phyloP scores from a whole-genome alignment of 2,329 filamentous ascomycete species.

The Emmonsiellopsis sp. region DNA sequence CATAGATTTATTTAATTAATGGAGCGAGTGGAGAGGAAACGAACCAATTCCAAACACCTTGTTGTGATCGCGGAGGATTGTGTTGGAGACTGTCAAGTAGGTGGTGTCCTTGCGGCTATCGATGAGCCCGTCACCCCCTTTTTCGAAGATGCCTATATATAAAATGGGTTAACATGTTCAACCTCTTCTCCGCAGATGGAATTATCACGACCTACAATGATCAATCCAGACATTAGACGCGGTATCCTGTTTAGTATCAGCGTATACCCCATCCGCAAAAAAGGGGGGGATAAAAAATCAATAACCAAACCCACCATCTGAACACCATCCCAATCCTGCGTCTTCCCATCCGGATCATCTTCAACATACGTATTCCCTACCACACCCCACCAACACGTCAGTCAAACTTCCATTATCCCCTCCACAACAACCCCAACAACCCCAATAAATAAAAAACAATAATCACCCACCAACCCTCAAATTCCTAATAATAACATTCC shows the following conservation, averaged over 20 bases:
- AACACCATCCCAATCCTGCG: not conserved
- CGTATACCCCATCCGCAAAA: too few species aligned
- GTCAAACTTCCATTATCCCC: not conserved
- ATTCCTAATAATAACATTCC: constrained; percentile 2
- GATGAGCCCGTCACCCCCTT: constrained; percentile 1
- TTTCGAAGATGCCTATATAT: not conserved
- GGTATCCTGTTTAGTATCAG: not conserved
- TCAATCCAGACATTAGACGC: constrained; percentile 3
- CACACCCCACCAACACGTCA: not conserved
- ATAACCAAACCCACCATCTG: not conserved
- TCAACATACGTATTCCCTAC: not conserved
- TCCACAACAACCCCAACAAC: not conserved
- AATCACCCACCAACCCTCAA: not conserved
- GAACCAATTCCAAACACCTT: constrained; percentile 1
- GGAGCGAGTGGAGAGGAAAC: not conserved
- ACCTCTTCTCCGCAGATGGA: too few species aligned
- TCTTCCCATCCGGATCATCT: not conserved
- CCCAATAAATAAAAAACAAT: too few species aligned
- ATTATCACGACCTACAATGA: not conserved
- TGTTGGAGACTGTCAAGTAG: not conserved
- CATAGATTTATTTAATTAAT: not conserved
- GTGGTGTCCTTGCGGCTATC: constrained; percentile 2
- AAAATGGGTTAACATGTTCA: too few species aligned
- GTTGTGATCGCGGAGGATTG: not conserved
- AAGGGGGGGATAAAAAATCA: not conserved